Evolutionary conservation across 345 rosid species (phyloP).

Genomic region (Sisymbrium irio): DNA sequence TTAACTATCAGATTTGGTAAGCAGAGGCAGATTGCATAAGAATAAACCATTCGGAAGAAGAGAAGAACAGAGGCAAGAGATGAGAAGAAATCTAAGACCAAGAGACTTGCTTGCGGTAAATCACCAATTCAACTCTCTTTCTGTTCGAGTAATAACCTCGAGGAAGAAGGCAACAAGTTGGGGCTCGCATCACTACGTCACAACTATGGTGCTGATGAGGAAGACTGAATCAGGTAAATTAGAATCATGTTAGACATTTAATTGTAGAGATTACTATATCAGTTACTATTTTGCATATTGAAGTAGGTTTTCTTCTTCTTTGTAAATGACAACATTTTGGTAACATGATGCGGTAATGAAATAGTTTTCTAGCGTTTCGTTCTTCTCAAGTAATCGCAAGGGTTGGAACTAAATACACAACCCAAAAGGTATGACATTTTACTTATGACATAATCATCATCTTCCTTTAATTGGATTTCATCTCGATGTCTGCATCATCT

Average conservation of each 20-base stretch:
- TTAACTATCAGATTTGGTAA: conserved; percentile 5
- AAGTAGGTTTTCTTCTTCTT: not conserved
- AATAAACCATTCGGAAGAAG: not conserved
- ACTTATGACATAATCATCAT: not conserved
- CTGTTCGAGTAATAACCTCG: not conserved
- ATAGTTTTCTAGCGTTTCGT: not conserved
- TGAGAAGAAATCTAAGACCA: not conserved
- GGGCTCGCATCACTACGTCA: conserved; percentile 1
- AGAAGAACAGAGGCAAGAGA: not conserved
- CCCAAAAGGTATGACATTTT: not conserved
- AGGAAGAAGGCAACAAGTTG: conserved; percentile 5
- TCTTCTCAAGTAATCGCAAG: conserved; percentile 1
- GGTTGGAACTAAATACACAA: not conserved
- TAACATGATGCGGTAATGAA: not conserved
- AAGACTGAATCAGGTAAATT: not conserved
- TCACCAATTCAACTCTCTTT: not conserved
- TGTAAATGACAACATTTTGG: not conserved
- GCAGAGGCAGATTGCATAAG: not conserved
- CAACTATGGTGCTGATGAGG: conserved; percentile 4
- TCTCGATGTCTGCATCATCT: conserved; percentile 62
- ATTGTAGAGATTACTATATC: not conserved
- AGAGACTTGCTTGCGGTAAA: not conserved
- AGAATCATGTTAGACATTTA: not conserved
- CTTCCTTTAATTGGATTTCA: conserved; percentile 66
- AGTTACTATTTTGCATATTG: not conserved